phyloP scores from a whole-genome alignment of 1,139 yeast species.

The Sugiyamaella novakii region DNA sequence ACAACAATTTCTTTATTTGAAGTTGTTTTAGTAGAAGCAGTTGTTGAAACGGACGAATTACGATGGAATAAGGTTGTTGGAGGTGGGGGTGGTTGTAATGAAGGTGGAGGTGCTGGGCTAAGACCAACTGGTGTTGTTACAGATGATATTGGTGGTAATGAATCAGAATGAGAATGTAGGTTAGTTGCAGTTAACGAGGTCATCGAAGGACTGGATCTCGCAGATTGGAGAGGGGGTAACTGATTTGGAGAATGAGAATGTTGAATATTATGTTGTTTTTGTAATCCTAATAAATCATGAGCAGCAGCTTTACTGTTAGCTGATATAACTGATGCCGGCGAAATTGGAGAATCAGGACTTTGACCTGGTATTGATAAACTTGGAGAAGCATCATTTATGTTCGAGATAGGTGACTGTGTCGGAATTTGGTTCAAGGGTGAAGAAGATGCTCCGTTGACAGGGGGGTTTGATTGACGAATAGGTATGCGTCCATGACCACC shows the following conservation, averaged over 20 bases:
- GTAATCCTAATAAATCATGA: conserved; percentile 14
- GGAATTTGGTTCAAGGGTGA: conserved; percentile 6
- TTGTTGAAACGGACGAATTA: conserved; percentile 13
- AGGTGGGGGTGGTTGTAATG: background rate
- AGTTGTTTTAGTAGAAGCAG: conserved; percentile 12
- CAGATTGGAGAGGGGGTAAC: conserved; percentile 11
- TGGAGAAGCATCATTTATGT: conserved; percentile 1
- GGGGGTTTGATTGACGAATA: background rate
- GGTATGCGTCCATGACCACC: background rate
- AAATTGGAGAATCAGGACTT: conserved; percentile 10
- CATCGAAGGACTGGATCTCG: conserved; percentile 4
- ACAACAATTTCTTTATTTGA: conserved; percentile 8
- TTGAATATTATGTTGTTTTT: conserved; percentile 7
- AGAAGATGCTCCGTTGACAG: background rate
- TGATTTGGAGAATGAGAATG: conserved; percentile 9
- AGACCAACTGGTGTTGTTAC: conserved; percentile 11
- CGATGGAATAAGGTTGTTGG: conserved; percentile 5
- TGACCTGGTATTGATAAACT: background rate
- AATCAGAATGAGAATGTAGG: conserved; percentile 9
- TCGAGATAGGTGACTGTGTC: conserved; percentile 5
- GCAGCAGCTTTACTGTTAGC: conserved; percentile 16
- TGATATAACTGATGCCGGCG: conserved; percentile 9
- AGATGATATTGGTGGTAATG: conserved; percentile 15
- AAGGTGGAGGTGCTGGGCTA: background rate
- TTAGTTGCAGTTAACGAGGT: background rate